phyloP scores from a whole-genome alignment of 495 filamentous ascomycete genomes.

The Trichodelitschia bisporula region DNA sequence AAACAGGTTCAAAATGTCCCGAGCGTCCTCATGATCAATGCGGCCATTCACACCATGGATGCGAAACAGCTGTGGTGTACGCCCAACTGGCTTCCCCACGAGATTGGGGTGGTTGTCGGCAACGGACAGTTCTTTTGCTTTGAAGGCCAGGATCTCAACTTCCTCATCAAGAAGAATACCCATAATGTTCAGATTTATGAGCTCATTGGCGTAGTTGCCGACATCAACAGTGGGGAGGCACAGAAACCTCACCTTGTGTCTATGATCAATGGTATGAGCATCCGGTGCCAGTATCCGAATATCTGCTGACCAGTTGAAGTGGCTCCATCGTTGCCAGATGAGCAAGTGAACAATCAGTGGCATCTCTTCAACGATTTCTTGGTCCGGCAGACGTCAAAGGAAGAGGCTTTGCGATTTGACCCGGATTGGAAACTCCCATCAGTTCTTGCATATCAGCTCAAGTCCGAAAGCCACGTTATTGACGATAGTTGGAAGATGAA shows the following conservation, averaged over 20 bases:
- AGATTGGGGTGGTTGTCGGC: conserved; percentile 71
- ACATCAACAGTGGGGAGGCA: conserved; percentile 59
- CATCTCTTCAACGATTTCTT: conserved; percentile 95
- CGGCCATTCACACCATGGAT: conserved; percentile 36
- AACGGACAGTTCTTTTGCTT: conserved; percentile 67
- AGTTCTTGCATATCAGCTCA: conserved; percentile 64
- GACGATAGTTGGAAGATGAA: conserved; percentile 67
- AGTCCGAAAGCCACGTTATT: conserved; percentile 43
- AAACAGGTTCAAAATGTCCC: conserved; percentile 62
- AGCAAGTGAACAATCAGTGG: conserved; percentile 41
- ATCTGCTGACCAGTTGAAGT: conserved; percentile 21
- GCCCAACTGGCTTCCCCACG: conserved; percentile 73
- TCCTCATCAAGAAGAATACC: conserved; percentile 33
- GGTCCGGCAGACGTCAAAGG: conserved; percentile 49
- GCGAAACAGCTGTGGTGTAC: conserved; percentile 61
- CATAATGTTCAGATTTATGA: conserved; percentile 68
- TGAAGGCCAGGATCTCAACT: conserved; percentile 62
- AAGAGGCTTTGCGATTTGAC: conserved; percentile 74
- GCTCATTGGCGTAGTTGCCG: conserved; percentile 69
- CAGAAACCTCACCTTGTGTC: conserved; percentile 82
- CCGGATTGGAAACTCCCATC: conserved; percentile 76
- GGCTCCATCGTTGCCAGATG: conserved; percentile 33
- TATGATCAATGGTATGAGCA: conserved; percentile 45
- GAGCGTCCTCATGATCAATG: conserved; percentile 62
- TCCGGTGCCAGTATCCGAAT: not conserved